A percentile compares a stretch with the other conserved stretches of the same genome.
phyloP scores from a whole-genome alignment of 2,329 filamentous ascomycete genomes.

The Microdochium trichocladiopsis region DNA sequence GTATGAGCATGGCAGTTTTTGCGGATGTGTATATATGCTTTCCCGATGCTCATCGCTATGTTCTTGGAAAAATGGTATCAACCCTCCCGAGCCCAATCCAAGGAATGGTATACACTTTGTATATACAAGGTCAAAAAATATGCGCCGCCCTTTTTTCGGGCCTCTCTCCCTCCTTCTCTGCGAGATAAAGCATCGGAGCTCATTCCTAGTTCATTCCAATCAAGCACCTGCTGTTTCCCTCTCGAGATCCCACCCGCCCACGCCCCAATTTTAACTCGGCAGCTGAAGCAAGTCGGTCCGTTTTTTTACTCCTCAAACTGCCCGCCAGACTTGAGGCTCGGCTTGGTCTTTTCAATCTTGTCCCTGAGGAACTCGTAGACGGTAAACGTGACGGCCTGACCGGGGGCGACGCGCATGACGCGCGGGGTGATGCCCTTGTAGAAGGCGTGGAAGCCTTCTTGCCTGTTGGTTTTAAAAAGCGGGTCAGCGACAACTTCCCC shows the following conservation, averaged over 20 bases:
- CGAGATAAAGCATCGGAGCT: too few species aligned
- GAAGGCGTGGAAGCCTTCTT: constrained; percentile 91
- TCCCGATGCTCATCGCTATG: background rate
- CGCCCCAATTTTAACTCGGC: too few species aligned
- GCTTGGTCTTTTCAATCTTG: constrained; percentile 60
- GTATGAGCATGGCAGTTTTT: too few species aligned
- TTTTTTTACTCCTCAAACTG: constrained; percentile 68
- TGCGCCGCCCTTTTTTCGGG: too few species aligned
- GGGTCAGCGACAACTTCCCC: background rate
- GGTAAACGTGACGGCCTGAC: constrained; percentile 74
- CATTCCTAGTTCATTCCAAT: too few species aligned
- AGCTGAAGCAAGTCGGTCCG: too few species aligned
- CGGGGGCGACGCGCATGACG: constrained; percentile 94
- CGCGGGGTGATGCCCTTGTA: constrained; percentile 99
- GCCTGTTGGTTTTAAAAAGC: constrained; percentile 37
- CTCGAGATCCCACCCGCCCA: too few species aligned
- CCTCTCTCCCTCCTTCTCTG: too few species aligned
- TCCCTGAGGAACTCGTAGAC: constrained; percentile 75
- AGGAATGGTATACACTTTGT: background rate
- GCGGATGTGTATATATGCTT: too few species aligned
- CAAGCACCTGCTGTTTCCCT: too few species aligned
- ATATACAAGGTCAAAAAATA: too few species aligned
- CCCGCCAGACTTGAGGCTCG: constrained; percentile 50
- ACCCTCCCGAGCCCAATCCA: constrained; percentile 3
- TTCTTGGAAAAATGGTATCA: background rate